A percentile compares a stretch with the other conserved stretches of the same genome.
These are phyloP conservation scores for Eucalyptus victrix DNA, from an alignment of 345 rosid species.

Conservation along the genomic window DNA sequence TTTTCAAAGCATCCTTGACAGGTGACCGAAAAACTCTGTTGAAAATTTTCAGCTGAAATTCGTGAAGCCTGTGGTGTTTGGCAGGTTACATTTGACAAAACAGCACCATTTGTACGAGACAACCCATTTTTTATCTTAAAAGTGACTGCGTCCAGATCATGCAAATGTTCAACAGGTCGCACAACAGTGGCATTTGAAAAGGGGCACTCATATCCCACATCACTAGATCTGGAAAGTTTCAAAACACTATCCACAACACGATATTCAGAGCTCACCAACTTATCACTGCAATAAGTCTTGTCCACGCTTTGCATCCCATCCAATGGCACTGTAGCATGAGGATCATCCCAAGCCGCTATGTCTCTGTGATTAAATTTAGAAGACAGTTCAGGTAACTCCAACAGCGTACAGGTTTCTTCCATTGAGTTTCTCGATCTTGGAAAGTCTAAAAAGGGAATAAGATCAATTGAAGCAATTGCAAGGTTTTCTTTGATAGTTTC, in stretches of 20 bases:
- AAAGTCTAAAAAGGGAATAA: neutral
- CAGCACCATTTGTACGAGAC: neutral
- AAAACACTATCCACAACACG: neutral
- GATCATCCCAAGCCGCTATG: neutral
- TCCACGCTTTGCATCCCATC: conserved; percentile 4
- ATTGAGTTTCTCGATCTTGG: neutral
- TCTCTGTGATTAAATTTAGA: neutral
- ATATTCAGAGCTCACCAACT: neutral
- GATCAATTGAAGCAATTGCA: neutral
- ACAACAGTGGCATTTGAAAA: neutral
- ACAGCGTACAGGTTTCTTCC: neutral
- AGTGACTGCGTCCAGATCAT: neutral
- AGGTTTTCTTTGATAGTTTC: conserved; percentile 41
- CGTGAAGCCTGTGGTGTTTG: neutral
- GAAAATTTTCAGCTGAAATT: neutral
- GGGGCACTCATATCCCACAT: neutral
- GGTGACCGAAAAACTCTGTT: neutral
- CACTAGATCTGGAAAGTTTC: neutral
- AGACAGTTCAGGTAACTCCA: neutral
- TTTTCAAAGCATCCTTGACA: neutral
- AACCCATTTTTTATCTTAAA: neutral
- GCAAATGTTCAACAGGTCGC: neutral
- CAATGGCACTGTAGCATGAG: neutral
- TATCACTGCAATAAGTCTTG: neutral
- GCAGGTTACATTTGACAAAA: neutral